These are phyloP conservation scores for Venturia oleaginea DNA, from an alignment of 2,329 filamentous ascomycete genomes.

Conservation along the genomic window DNA sequence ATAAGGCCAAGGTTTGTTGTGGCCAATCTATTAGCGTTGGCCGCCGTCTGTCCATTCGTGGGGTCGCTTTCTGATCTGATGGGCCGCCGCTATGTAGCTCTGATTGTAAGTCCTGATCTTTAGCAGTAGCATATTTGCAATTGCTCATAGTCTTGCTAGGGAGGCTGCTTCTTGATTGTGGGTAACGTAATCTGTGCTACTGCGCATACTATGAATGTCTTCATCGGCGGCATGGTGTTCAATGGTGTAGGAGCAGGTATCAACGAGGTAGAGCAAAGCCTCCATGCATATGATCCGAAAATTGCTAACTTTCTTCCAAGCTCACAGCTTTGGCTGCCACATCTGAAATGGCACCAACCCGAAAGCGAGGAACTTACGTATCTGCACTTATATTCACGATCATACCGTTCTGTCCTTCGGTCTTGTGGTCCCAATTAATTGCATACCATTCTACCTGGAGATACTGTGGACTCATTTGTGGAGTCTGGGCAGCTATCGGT, in stretches of 20 bases:
- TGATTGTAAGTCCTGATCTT: neutral
- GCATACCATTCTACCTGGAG: conserved; percentile 37
- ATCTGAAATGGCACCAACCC: conserved; percentile 54
- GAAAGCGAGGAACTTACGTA: conserved; percentile 52
- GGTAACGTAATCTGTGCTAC: conserved; percentile 53
- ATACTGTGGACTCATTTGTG: conserved; percentile 41
- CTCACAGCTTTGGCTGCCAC: conserved; percentile 57
- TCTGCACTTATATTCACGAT: conserved; percentile 50
- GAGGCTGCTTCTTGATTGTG: conserved; percentile 44
- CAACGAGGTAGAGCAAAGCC: conserved; percentile 35
- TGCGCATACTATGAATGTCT: conserved; percentile 49
- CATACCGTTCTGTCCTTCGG: conserved; percentile 48
- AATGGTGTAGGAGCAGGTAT: conserved; percentile 54
- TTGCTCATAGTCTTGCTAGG: conserved; percentile 20
- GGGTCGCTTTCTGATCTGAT: conserved; percentile 55
- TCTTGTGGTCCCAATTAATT: conserved; percentile 49
- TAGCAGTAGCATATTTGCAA: conserved; percentile 25
- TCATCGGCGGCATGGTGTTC: conserved; percentile 53
- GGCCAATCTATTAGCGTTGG: conserved; percentile 23
- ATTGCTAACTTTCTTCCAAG: conserved; percentile 9
- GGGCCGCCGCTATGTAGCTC: conserved; percentile 51
- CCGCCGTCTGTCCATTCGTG: conserved; percentile 49
- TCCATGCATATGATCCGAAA: neutral
- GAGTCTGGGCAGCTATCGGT: conserved; percentile 38
- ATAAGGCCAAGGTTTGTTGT: conserved; percentile 45